phyloP scores from a whole-genome alignment of 2,329 filamentous ascomycete genomes.

The Aspergillus caelatus region DNA sequence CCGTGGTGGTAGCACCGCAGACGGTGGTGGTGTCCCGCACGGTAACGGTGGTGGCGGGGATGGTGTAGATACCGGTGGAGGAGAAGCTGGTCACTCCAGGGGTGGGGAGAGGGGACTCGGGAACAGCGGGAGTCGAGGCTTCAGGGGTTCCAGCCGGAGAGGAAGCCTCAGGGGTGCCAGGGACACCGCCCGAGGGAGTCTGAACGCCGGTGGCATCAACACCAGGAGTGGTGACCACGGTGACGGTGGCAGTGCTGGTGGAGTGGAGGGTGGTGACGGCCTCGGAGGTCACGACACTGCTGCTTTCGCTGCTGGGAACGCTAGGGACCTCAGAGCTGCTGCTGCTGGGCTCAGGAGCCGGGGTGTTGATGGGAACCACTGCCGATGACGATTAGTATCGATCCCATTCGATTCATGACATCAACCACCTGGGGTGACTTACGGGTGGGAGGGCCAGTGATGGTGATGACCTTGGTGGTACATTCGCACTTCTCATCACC shows the following conservation, averaged over 20 bases:
- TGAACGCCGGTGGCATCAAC: slow-evolving; percentile 10
- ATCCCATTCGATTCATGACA: background rate
- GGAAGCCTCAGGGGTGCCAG: slow-evolving; percentile 5
- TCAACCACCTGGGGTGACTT: slow-evolving; percentile 27
- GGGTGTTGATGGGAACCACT: slow-evolving; percentile 43
- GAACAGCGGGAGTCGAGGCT: background rate
- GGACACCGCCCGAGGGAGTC: slow-evolving; percentile 1
- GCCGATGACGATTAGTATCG: slow-evolving; percentile 21
- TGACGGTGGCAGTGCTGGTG: slow-evolving; percentile 43
- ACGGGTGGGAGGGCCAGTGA: slow-evolving; percentile 69
- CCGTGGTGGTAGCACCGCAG: slow-evolving; percentile 64
- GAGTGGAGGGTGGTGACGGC: slow-evolving; percentile 40
- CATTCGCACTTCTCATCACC: slow-evolving; percentile 63
- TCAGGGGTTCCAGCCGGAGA: slow-evolving; percentile 18
- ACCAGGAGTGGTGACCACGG: slow-evolving; percentile 31
- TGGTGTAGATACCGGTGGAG: slow-evolving; percentile 73
- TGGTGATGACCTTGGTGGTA: slow-evolving; percentile 73
- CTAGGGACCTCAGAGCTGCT: slow-evolving; percentile 12
- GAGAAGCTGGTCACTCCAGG: slow-evolving; percentile 57
- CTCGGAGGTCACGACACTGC: slow-evolving; percentile 25
- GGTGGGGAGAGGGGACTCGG: slow-evolving; percentile 46
- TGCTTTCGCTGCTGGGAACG: slow-evolving; percentile 22
- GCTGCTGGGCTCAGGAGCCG: slow-evolving; percentile 26
- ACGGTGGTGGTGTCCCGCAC: slow-evolving; percentile 69
- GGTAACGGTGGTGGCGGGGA: slow-evolving; percentile 72